Percentiles rank a stretch among this genome's conserved stretches.
phyloP scores from a whole-genome alignment of 164 flowering plant species.

The Tetracentron sinense region DNA sequence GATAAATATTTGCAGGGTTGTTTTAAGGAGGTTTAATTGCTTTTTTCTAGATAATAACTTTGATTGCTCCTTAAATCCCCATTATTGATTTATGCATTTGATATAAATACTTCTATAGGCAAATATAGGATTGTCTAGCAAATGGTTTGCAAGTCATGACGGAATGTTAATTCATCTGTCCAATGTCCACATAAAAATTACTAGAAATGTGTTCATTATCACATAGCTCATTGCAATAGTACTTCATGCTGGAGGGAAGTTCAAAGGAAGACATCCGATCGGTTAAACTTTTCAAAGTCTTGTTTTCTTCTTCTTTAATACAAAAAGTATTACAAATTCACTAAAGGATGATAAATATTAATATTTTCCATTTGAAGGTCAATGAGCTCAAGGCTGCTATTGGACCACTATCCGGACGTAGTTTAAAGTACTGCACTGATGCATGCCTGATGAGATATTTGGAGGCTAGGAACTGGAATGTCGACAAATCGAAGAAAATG shows the following conservation, averaged over 20 bases:
- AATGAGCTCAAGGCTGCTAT: slow-evolving; percentile 71
- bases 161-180: background rate
- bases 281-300: background rate
- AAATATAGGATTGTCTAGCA: background rate
- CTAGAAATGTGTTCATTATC: background rate
- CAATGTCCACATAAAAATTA: background rate
- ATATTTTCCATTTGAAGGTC: slow-evolving; percentile 33
- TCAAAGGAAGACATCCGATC: background rate
- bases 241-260: background rate
- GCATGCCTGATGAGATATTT: slow-evolving; percentile 81
- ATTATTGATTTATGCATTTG: background rate
- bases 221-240: background rate
- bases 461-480: slow-evolving; percentile 89
- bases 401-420: slow-evolving; percentile 68
- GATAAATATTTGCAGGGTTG: slow-evolving; percentile 1
- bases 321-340: no score
- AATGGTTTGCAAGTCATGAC: background rate
- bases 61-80: background rate
- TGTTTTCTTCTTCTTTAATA: background rate
- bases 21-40: background rate
- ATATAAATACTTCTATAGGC: background rate
- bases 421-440: slow-evolving; percentile 57
- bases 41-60: background rate
- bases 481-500: slow-evolving; percentile 91
- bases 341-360: background rate